phyloP scores from a whole-genome alignment of 2,329 filamentous ascomycete species.

The Neopestalotiopsis sp. region DNA sequence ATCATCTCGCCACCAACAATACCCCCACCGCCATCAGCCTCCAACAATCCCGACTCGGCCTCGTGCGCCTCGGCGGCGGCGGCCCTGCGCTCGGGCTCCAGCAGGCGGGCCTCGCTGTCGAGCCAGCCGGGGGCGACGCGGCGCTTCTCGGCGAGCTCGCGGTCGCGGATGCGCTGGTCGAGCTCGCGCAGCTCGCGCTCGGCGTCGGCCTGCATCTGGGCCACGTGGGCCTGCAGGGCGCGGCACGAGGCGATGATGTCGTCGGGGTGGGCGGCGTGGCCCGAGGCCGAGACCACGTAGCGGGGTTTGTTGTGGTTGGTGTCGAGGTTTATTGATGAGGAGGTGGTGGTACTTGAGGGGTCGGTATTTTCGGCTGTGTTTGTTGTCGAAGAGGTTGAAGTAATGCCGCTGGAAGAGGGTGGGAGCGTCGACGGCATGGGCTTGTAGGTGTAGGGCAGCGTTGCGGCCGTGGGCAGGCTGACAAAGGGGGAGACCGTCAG shows the following conservation, averaged over 20 bases:
- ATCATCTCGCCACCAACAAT: constrained; percentile 20
- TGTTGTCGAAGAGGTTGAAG: constrained; percentile 38
- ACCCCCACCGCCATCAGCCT: too few species aligned
- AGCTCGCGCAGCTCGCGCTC: constrained; percentile 71
- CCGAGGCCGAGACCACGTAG: constrained; percentile 80
- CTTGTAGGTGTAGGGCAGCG: constrained; percentile 95
- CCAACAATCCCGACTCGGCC: too few species aligned
- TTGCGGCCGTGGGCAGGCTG: constrained; percentile 85
- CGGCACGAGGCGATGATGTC: constrained; percentile 84
- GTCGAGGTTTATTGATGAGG: not conserved
- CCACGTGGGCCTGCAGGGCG: constrained; percentile 77
- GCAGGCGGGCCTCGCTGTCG: constrained; percentile 72
- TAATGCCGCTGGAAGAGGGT: constrained; percentile 66
- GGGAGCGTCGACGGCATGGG: constrained; percentile 86
- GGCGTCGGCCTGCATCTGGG: constrained; percentile 71
- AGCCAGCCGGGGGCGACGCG: constrained; percentile 81
- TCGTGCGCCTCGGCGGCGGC: not conserved
- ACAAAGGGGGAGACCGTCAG: constrained; percentile 95
- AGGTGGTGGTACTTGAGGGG: too few species aligned
- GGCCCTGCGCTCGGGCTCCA: constrained; percentile 67
- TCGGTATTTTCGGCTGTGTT: not conserved
- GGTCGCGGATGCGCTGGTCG: constrained; percentile 67
- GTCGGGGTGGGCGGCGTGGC: constrained; percentile 84
- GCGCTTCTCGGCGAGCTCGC: constrained; percentile 80
- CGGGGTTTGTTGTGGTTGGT: constrained; percentile 52